Base-by-base conservation (phyloP, 2,329 filamentous ascomycete species). In the Tolypocladium ovalisporum region DNA sequence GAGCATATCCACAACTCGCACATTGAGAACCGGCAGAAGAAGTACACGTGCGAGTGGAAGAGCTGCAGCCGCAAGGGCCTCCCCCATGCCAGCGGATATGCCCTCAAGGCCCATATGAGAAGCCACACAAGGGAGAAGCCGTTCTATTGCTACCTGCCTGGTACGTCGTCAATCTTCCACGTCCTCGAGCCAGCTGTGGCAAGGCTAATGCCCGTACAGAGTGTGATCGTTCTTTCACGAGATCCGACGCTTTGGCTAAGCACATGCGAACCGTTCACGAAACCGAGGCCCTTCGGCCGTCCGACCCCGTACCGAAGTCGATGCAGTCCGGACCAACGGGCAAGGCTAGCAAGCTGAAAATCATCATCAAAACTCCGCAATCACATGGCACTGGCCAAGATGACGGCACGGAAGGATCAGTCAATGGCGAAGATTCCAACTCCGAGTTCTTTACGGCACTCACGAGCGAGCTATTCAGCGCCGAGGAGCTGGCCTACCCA, bases 191-290 rank as follows among this genome's bases (percentile, higher is more conserved):
- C 29, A 4, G 4, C 19, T 42, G 15, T 12, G 6, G 15, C 36
- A 49, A 34, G 22, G 13, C 47, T 15, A 5, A 12, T 55, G 15
- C 39, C 37, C 5, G 6, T 47, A 12, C 65, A 96, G 94, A 99
- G 81, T 99, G 94, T 75, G 94, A 99, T 70, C 88, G 93, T 60
- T 92, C 92, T 36, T 99, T 99, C 66, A 99, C 94, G 2, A 83
- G 94, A 62, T 97, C 93, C 29, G 94, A 99, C 67, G 94, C 94
- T 15, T 80, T 99, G 0, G 91, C 93, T 1, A 99, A 99, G 73
- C 94, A 99, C 71, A 97, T 97, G 90, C 88, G 94, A 65, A 97
- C 94, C 19, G 92, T 99, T 40, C 94, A 99, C 76, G 94, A 99
- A 71, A 97, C 93, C 4, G 94, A 99, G 74, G 89, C 90, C 19